A percentile compares a stretch with the other conserved stretches of the same genome.
phyloP scores from a whole-genome alignment of 768 basidiomycete genomes.

The Pleurotus sapidus region DNA sequence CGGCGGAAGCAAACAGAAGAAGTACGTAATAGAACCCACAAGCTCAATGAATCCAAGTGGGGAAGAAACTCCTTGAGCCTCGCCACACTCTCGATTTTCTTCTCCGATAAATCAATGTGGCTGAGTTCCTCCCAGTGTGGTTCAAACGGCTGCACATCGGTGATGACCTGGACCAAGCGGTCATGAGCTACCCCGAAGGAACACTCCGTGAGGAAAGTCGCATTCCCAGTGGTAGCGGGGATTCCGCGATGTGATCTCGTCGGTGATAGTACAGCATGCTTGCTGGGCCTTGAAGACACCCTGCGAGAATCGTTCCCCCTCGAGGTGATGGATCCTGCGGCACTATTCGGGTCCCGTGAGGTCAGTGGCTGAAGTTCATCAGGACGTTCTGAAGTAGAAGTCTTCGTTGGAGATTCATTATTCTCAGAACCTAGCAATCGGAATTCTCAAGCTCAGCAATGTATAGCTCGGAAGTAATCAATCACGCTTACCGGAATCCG shows the following conservation, averaged over 20 bases:
- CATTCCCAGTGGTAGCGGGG: conserved; percentile 34
- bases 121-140: conserved; percentile 88
- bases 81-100: conserved; percentile 78
- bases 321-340: conserved; percentile 11
- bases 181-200: conserved; percentile 96
- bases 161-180: conserved; percentile 86
- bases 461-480: conserved; percentile 3
- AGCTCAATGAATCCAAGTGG: conserved; percentile 63
- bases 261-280: conserved; percentile 29
- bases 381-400: conserved; percentile 40
- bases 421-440: conserved; percentile 34
- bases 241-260: conserved; percentile 27
- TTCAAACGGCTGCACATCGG: conserved; percentile 92
- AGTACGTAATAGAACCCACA: conserved; percentile 51
- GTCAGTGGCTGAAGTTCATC: conserved; percentile 48
- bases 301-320: conserved; percentile 30
- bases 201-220: conserved; percentile 86
- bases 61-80: conserved; percentile 89
- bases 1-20: conserved; percentile 7
- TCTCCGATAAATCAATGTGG: conserved; percentile 70
- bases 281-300: conserved; percentile 38
- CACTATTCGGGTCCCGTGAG: conserved; percentile 36
- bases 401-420: conserved; percentile 55
- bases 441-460: conserved; percentile 5
- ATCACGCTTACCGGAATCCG: conserved; percentile 52